Percentiles rank a stretch among this genome's conserved stretches.
These are phyloP conservation scores for Saccharomycopsis fibuligera DNA, from an alignment of 805 yeast genomes.

Conservation along the genomic window DNA sequence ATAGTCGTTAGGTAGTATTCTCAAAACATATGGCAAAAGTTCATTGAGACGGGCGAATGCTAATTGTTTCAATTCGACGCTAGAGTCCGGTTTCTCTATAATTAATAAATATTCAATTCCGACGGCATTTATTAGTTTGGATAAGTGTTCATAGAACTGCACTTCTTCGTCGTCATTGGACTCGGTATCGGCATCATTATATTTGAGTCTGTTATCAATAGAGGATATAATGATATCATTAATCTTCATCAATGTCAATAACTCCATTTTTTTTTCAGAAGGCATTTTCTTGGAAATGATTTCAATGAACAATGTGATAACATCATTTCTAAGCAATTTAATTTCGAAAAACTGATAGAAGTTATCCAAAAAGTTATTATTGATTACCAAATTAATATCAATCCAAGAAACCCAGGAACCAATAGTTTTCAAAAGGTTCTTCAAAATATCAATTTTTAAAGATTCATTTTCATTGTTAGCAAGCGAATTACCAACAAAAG, in stretches of 20 bases:
- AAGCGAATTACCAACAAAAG: conserved; percentile 60
- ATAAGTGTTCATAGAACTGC: conserved; percentile 69
- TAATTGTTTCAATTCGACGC: conserved; percentile 31
- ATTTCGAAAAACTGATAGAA: conserved; percentile 53
- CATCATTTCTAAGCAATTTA: conserved; percentile 45
- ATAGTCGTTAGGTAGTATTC: conserved; percentile 70
- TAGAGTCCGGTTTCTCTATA: conserved; percentile 47
- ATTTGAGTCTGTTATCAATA: conserved; percentile 33
- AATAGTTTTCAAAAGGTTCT: conserved; percentile 54
- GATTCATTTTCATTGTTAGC: conserved; percentile 33
- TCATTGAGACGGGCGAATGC: conserved; percentile 43
- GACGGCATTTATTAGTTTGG: conserved; percentile 66
- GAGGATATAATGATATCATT: conserved; percentile 28
- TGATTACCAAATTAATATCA: conserved; percentile 68
- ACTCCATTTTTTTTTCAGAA: conserved; percentile 49
- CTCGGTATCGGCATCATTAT: conserved; percentile 33
- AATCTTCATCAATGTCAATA: conserved; percentile 60
- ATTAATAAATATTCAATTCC: conserved; percentile 72
- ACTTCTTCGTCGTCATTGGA: conserved; percentile 25
- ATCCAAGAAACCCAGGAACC: conserved; percentile 94
- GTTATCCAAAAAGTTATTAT: conserved; percentile 47
- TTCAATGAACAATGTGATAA: conserved; percentile 50
- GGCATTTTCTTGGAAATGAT: conserved; percentile 55
- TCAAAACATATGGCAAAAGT: conserved; percentile 66
- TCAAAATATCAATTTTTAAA: conserved; percentile 42